Evolutionary conservation across 139 green algal species (phyloP), one percentile per base, ranked within the genome.

Genomic region (Desmodesmus armatus): DNA sequence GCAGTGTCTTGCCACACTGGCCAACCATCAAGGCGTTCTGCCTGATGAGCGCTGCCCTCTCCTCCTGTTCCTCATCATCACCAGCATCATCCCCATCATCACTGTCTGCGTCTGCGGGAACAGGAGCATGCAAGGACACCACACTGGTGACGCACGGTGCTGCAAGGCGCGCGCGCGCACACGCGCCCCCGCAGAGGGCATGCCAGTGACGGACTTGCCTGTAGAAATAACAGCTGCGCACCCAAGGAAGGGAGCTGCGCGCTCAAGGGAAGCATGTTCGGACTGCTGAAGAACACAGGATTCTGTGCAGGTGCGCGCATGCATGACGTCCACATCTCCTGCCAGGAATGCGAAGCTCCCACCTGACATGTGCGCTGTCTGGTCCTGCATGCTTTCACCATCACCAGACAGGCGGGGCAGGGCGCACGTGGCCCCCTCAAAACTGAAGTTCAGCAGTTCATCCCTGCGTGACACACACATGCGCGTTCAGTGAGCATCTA

Each of bases 81-180:
- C 19, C 23, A 7, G n/a, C n/a, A n/a, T n/a, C n/a, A n/a, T 69
- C 60, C 60, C 37, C 60, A 39, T 58, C 47, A 58, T 80, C 73
- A 7, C 73, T 80, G 13, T 67, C 73, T 7, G 3, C 6, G 43
- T 71, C 76, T 71, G 76, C 76, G 35, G 19, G 29, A 80, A 17
- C 47, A 66, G 23, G 9, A n/a, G 29, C 72, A 80, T 80, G 29
- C 43, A 29, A 6, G 19, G 7, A 31, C 63, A 72, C 31, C 23
- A 5, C 9, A 13, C 31, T 72, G 63, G 63, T 72, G n/a, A 43
- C 25, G 60, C 31, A 15, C 3, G 60, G 23, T 69, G 60, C 25
- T 69, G 25, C 60, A 69, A 37, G 60, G 31, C 60, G 17, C 33
- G 25, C 60, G 25, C 60, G 33, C 9, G 33, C 23, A 19, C 21